Conservation (phyloP, 306 rosid species). For the Benincasa hispida region DNA sequence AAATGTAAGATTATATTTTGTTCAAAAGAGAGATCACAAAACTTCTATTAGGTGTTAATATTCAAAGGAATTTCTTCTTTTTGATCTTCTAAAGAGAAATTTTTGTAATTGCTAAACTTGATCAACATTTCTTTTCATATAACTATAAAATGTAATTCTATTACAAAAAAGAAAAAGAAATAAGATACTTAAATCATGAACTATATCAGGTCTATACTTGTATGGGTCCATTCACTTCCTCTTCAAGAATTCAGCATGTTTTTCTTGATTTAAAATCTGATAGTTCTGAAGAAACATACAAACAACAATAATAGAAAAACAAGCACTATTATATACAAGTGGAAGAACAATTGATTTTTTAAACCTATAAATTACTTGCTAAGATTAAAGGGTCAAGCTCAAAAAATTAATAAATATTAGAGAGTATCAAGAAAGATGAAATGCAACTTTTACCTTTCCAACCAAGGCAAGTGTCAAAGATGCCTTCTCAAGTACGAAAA, state of each 20-base stretch:
- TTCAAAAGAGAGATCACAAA: background rate
- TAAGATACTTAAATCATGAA: conserved; percentile 1
- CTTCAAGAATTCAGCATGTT: conserved; percentile 4
- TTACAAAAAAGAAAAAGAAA: too few species aligned
- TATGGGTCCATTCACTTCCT: conserved; percentile 8
- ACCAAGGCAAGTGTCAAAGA: conserved; percentile 9
- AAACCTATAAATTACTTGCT: background rate
- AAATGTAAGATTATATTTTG: background rate
- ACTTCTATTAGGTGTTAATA: background rate
- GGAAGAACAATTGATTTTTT: background rate
- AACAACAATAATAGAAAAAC: background rate
- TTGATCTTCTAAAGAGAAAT: too few species aligned
- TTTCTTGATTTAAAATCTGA: conserved; percentile 6
- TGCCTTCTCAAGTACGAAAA: conserved; percentile 10
- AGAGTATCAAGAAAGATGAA: background rate
- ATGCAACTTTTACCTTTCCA: conserved; percentile 1
- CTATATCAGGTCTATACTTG: conserved; percentile 13
- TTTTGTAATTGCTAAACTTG: too few species aligned
- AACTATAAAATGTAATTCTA: too few species aligned
- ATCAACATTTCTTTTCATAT: too few species aligned
- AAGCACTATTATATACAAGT: background rate
- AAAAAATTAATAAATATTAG: background rate
- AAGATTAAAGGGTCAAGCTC: background rate
- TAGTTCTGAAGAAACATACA: background rate
- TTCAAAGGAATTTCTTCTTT: background rate